phyloP scores from a whole-genome alignment of 108 stramenopile species.

The Nitzschia sp. region DNA sequence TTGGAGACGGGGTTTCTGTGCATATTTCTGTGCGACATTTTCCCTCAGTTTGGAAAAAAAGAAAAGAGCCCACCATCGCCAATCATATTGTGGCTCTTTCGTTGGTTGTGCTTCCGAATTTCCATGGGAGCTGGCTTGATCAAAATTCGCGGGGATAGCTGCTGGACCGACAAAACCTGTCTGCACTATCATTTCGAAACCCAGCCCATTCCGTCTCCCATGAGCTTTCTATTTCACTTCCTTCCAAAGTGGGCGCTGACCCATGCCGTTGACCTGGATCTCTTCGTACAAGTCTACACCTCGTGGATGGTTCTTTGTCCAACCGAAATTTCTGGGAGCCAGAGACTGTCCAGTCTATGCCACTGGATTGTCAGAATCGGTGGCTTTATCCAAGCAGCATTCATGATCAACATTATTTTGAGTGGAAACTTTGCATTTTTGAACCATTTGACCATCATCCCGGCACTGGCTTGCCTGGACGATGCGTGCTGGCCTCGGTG shows the following conservation, averaged over 20 bases:
- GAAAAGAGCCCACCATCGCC: constrained; percentile 37
- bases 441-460: constrained; percentile 80
- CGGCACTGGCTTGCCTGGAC: constrained; percentile 78
- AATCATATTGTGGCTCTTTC: constrained; percentile 66
- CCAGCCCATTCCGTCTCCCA: constrained; percentile 77
- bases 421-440: constrained; percentile 84
- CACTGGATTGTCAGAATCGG: constrained; percentile 36
- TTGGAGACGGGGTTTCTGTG: constrained; percentile 80
- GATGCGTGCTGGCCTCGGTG: constrained; percentile 49
- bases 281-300: constrained; percentile 75
- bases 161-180: constrained; percentile 77
- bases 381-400: constrained; percentile 58
- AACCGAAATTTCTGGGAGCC: not conserved
- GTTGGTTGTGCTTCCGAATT: constrained; percentile 83
- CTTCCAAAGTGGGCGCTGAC: constrained; percentile 42
- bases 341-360: constrained; percentile 12
- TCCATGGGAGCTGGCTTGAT: constrained; percentile 84
- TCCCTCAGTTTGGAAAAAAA: constrained; percentile 5
- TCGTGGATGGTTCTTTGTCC: constrained; percentile 65
- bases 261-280: constrained; percentile 63
- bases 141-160: constrained; percentile 77
- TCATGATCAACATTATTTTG: constrained; percentile 66
- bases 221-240: constrained; percentile 69
- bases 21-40: constrained; percentile 70
- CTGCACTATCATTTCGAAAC: constrained; percentile 84